These are phyloP conservation scores for Colletotrichum sp. DNA, from an alignment of 2,329 filamentous ascomycete species.

Conservation along the genomic window DNA sequence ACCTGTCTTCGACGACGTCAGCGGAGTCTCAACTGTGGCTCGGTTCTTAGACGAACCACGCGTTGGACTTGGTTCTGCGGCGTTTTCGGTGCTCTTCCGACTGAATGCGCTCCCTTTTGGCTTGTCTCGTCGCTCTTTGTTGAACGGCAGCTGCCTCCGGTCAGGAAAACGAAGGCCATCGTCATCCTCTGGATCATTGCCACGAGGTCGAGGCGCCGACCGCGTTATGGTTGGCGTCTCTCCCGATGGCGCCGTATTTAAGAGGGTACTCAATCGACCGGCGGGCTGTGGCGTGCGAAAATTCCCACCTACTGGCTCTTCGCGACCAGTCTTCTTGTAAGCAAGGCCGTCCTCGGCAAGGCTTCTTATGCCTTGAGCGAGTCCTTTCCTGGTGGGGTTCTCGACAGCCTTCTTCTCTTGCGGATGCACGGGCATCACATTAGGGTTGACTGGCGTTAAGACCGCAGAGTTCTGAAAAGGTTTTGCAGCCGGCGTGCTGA, in stretches of 20 bases:
- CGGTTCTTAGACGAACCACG: background rate
- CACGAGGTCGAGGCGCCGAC: constrained; percentile 26
- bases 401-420: constrained; percentile 24
- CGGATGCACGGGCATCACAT: constrained; percentile 30
- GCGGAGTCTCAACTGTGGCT: background rate
- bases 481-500: constrained; percentile 23
- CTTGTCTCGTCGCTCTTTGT: constrained; percentile 26
- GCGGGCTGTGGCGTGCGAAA: constrained; percentile 22
- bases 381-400: constrained; percentile 24
- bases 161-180: constrained; percentile 38
- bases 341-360: constrained; percentile 55
- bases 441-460: constrained; percentile 42
- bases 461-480: constrained; percentile 28
- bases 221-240: constrained; percentile 29
- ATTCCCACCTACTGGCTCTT: constrained; percentile 15
- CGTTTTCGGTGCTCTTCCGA: background rate
- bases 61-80: background rate
- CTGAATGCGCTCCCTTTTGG: background rate
- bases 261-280: constrained; percentile 36
- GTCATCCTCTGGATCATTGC: constrained; percentile 15
- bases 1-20: constrained; percentile 27
- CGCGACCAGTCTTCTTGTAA: constrained; percentile 23
- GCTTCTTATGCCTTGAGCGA: constrained; percentile 42
- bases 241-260: constrained; percentile 33
- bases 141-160: constrained; percentile 49